Percentiles rank a stretch among this genome's conserved stretches.
These are phyloP conservation scores for Penicillium sp. DNA, from an alignment of 2,329 filamentous ascomycete genomes.

Conservation along the genomic window DNA sequence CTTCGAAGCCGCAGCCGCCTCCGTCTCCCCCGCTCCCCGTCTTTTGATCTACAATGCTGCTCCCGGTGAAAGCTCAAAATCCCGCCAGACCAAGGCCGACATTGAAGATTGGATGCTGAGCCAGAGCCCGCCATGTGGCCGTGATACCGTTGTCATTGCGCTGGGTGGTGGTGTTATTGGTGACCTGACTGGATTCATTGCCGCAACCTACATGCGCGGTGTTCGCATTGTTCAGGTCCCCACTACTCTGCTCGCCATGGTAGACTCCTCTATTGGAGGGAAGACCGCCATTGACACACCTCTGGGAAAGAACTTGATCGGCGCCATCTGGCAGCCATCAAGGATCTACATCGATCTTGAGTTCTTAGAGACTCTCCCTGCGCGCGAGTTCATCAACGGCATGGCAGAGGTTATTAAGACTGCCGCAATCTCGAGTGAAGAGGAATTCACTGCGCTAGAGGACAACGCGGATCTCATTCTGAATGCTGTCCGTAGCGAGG, in stretches of 20 bases:
- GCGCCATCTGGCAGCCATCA: slow-evolving; percentile 93
- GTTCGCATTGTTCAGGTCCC: slow-evolving; percentile 96
- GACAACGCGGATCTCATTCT: slow-evolving; percentile 77
- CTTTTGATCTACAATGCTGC: slow-evolving; percentile 84
- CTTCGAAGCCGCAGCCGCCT: slow-evolving; percentile 57
- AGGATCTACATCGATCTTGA: slow-evolving; percentile 91
- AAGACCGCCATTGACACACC: slow-evolving; percentile 98
- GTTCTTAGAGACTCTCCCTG: slow-evolving; percentile 87
- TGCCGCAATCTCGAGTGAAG: slow-evolving; percentile 90
- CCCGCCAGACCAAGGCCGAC: slow-evolving; percentile 86
- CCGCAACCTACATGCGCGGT: slow-evolving; percentile 97
- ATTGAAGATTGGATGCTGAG: slow-evolving; percentile 97
- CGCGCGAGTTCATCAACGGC: slow-evolving; percentile 93
- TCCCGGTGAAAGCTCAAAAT: slow-evolving; percentile 92
- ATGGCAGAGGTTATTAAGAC: slow-evolving; percentile 99
- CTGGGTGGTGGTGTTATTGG: slow-evolving; percentile 96
- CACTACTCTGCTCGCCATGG: slow-evolving; percentile 93
- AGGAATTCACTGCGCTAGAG: slow-evolving; percentile 81
- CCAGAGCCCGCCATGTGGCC: slow-evolving; percentile 77
- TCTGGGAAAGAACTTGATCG: slow-evolving; percentile 92
- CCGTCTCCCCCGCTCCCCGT: slow-evolving; percentile 55
- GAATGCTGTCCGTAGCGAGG: slow-evolving; percentile 64
- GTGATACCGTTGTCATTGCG: slow-evolving; percentile 92
- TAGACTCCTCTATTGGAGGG: slow-evolving; percentile 96
- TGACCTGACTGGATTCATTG: slow-evolving; percentile 96